These are phyloP conservation scores for Pseudogymnoascus sp. DNA, from an alignment of 2,329 filamentous ascomycete species.

Conservation along the genomic window DNA sequence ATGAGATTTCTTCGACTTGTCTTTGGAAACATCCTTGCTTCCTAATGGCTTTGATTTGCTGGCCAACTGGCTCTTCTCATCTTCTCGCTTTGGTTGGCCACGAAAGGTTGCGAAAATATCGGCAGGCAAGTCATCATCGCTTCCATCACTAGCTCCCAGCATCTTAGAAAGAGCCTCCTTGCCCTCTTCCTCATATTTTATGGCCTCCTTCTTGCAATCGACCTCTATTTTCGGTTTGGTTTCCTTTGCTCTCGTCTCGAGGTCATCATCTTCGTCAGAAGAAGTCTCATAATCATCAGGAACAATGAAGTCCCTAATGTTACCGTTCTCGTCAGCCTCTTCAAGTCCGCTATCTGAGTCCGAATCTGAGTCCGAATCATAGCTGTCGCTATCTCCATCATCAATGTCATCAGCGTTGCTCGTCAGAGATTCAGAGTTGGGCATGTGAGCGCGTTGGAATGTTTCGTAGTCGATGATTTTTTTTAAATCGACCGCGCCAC, in stretches of 20 bases:
- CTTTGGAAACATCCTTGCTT: background rate
- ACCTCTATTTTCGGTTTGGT: background rate
- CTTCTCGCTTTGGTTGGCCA: slow-evolving; percentile 10
- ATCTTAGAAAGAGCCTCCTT: background rate
- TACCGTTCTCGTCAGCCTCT: slow-evolving; percentile 33
- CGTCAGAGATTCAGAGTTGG: slow-evolving; percentile 37
- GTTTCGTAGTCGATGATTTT: slow-evolving; percentile 66
- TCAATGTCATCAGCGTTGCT: slow-evolving; percentile 19
- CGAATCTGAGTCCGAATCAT: slow-evolving; percentile 29
- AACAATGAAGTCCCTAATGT: slow-evolving; percentile 51
- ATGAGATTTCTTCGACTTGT: slow-evolving; percentile 1
- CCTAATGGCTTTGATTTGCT: background rate
- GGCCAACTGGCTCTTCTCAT: background rate
- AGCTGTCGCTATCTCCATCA: slow-evolving; percentile 24
- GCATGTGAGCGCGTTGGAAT: slow-evolving; percentile 68
- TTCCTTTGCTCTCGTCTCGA: slow-evolving; percentile 15
- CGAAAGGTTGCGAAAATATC: slow-evolving; percentile 1
- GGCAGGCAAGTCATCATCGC: slow-evolving; percentile 1
- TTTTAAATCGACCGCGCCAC: slow-evolving; percentile 56
- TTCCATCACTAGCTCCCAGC: background rate
- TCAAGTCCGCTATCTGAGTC: slow-evolving; percentile 35
- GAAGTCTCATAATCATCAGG: slow-evolving; percentile 34
- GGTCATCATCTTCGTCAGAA: slow-evolving; percentile 21
- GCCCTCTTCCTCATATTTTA: background rate
- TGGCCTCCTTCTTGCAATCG: background rate